phyloP scores from a whole-genome alignment of 257 asterid genomes.

The Thymus quinquecostatus region DNA sequence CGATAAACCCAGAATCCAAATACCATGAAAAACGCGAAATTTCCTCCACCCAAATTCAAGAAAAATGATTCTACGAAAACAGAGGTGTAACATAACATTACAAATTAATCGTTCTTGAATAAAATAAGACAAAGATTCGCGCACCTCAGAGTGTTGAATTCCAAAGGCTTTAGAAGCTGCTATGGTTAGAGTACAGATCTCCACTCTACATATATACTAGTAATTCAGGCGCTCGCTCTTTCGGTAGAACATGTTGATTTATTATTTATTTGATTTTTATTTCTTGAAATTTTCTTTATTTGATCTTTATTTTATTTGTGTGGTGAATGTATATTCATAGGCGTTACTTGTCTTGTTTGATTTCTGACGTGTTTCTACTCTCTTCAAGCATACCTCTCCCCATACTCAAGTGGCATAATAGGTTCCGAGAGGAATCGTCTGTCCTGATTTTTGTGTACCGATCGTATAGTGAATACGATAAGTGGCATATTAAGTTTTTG shows the following conservation, averaged over 20 bases:
- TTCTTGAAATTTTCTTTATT: no score
- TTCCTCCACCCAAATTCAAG: conserved; percentile 17
- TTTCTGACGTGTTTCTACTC: conserved; percentile 33
- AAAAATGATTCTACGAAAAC: neutral
- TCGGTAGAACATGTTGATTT: neutral
- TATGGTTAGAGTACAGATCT: conserved; percentile 22
- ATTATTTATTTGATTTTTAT: neutral
- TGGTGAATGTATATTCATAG: conserved; percentile 11
- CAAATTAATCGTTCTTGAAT: neutral
- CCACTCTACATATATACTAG: neutral
- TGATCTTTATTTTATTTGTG: neutral
- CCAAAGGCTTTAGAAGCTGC: neutral
- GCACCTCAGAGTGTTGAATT: conserved; percentile 24
- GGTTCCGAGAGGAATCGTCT: no score
- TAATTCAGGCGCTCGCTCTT: neutral
- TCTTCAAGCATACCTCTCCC: conserved; percentile 23
- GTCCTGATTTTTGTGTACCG: no score
- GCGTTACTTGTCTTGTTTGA: neutral
- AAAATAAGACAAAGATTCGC: neutral
- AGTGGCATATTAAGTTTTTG: no score
- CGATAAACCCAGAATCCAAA: neutral
- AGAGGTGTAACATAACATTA: neutral
- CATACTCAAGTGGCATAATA: no score
- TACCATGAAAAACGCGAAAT: neutral
- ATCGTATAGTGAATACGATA: no score